Percentiles rank a stretch among this genome's conserved stretches.
These are phyloP conservation scores for Diaporthe humulicola DNA, from an alignment of 2,329 filamentous ascomycete genomes.

Conservation along the genomic window DNA sequence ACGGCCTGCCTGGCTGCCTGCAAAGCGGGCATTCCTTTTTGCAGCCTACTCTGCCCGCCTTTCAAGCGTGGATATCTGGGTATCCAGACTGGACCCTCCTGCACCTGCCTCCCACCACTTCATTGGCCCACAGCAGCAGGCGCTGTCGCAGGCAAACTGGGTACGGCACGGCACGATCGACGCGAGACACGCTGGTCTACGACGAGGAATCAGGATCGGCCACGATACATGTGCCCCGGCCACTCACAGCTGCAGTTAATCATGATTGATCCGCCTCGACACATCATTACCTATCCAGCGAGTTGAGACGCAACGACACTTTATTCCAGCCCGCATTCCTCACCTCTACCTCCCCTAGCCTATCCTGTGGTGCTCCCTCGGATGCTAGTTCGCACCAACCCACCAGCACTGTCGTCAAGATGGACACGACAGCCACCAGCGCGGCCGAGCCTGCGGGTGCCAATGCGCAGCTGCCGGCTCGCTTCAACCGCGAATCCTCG, in stretches of 20 bases:
- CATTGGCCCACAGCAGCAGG: slow-evolving; percentile 32
- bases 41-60: slow-evolving; percentile 1
- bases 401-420: slow-evolving; percentile 42
- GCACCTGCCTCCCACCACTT: slow-evolving; percentile 25
- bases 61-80: slow-evolving; percentile 25
- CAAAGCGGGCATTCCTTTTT: slow-evolving; percentile 17
- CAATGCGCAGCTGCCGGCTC: slow-evolving; percentile 41
- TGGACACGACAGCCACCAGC: slow-evolving; percentile 52
- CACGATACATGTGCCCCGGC: slow-evolving; percentile 37
- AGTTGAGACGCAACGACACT: slow-evolving; percentile 36
- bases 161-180: slow-evolving; percentile 36
- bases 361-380: slow-evolving; percentile 19
- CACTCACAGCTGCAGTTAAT: slow-evolving; percentile 33
- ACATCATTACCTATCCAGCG: slow-evolving; percentile 32
- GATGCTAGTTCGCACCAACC: slow-evolving; percentile 26
- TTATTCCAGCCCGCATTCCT: slow-evolving; percentile 42
- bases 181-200: slow-evolving; percentile 39
- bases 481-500: slow-evolving; percentile 47
- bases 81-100: slow-evolving; percentile 31
- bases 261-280: slow-evolving; percentile 39
- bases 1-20: slow-evolving; percentile 24
- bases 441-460: slow-evolving; percentile 46
- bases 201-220: slow-evolving; percentile 37
- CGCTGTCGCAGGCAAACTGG: slow-evolving; percentile 36
- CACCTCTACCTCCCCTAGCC: slow-evolving; percentile 39